Conservation (phyloP, 2,329 filamentous ascomycete species). For the Aureobasidium namibiae region DNA sequence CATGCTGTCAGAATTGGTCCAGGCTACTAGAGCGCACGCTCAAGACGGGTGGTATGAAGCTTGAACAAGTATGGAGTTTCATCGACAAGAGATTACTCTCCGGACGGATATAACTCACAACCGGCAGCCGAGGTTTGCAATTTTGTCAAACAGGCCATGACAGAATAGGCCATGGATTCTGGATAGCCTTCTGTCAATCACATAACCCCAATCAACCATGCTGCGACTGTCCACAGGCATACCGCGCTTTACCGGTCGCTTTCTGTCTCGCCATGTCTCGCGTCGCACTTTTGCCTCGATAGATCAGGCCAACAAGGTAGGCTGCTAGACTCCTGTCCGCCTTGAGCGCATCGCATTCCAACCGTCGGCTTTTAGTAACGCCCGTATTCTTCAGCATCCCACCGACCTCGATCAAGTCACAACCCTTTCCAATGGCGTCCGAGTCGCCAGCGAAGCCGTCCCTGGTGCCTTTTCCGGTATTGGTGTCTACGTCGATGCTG, state of each 20-base stretch:
- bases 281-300: conserved; percentile 4
- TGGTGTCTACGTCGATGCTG: conserved; percentile 91
- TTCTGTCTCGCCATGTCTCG: not conserved
- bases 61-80: too few species aligned
- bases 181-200: not conserved
- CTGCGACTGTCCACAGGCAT: conserved; percentile 1
- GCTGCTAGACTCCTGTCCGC: not conserved
- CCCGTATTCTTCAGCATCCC: conserved; percentile 53
- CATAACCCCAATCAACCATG: not conserved
- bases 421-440: conserved; percentile 81
- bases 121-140: not conserved
- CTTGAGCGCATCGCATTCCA: conserved; percentile 7
- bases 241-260: not conserved
- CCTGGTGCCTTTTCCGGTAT: conserved; percentile 92
- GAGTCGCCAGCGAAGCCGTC: conserved; percentile 88
- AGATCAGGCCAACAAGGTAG: not conserved
- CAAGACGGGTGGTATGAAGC: too few species aligned
- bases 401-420: conserved; percentile 82
- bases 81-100: too few species aligned
- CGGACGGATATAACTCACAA: too few species aligned
- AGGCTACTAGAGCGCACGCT: too few species aligned
- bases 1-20: too few species aligned
- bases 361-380: conserved; percentile 7
- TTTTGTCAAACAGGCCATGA: not conserved
- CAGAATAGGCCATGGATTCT: not conserved